Conservation (phyloP, 2,329 filamentous ascomycete species). For the Ceratocystis smalleyi region DNA sequence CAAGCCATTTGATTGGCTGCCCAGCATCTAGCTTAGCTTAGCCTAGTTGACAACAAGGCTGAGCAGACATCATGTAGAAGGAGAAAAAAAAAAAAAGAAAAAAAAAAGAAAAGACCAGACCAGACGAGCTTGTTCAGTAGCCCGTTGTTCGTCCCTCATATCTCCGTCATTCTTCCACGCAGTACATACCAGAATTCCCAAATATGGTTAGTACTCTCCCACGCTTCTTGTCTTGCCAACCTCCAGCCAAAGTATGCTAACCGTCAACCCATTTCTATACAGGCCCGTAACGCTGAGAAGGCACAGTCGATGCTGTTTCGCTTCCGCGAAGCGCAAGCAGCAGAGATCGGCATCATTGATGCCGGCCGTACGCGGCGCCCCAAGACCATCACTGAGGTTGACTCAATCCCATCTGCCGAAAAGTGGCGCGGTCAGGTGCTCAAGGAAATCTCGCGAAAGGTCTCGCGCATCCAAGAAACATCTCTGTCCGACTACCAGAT, state of each 20-base stretch:
- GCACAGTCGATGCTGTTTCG: conserved; percentile 99
- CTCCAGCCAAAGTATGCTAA: not conserved
- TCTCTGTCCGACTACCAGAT: conserved; percentile 93
- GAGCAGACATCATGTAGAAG: not conserved
- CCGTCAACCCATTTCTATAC: not conserved
- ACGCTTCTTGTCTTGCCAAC: not conserved
- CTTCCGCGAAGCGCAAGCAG: conserved; percentile 94
- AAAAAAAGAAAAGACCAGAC: not conserved
- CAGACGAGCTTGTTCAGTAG: not conserved
- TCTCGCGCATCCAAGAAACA: conserved; percentile 84
- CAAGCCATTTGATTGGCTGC: not conserved
- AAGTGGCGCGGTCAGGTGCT: conserved; percentile 97
- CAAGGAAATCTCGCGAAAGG: conserved; percentile 92
- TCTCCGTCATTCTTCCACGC: not conserved
- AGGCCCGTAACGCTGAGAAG: conserved; percentile 96
- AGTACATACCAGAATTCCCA: not conserved
- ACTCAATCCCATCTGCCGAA: conserved; percentile 73
- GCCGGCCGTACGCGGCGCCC: conserved; percentile 77
- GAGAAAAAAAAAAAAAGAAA: not conserved
- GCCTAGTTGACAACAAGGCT: not conserved
- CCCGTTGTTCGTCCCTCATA: not conserved
- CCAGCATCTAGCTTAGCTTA: not conserved
- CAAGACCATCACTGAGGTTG: conserved; percentile 76
- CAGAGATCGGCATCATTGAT: conserved; percentile 91
- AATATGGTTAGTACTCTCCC: conserved; percentile 4